These are phyloP conservation scores for Suillus lakei DNA, from an alignment of 768 basidiomycete genomes.

Conservation along the genomic window DNA sequence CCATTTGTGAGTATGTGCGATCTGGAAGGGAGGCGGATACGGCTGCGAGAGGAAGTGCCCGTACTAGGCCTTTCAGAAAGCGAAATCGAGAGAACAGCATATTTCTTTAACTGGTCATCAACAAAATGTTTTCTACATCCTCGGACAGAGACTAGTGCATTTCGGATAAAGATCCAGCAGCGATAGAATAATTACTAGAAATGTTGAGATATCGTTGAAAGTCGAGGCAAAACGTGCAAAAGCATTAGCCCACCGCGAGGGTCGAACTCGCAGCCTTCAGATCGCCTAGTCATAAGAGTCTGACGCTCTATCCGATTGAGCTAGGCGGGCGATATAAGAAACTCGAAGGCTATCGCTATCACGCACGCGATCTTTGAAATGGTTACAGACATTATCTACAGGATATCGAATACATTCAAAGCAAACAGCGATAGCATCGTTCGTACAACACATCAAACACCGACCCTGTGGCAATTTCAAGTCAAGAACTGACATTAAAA, in stretches of 20 bases:
- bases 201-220: neutral
- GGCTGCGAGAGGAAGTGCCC: conserved; percentile 32
- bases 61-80: conserved; percentile 30
- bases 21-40: conserved; percentile 19
- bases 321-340: conserved; percentile 54
- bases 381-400: neutral
- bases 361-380: neutral
- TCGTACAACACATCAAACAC: conserved; percentile 23
- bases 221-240: conserved; percentile 15
- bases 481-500: neutral
- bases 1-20: conserved; percentile 46
- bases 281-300: conserved; percentile 58
- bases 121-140: neutral
- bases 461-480: conserved; percentile 28
- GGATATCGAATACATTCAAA: neutral
- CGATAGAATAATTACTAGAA: neutral
- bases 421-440: neutral
- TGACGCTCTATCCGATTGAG: conserved; percentile 74
- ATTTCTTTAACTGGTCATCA: neutral
- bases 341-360: neutral
- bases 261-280: conserved; percentile 70
- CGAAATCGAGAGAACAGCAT: conserved; percentile 34
- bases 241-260: conserved; percentile 61
- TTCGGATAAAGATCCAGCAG: neutral
- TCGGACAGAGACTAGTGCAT: neutral